Evolutionary conservation across 208 protist genomes (phyloP).

Genomic region (Acanthamoeba healyi): DNA sequence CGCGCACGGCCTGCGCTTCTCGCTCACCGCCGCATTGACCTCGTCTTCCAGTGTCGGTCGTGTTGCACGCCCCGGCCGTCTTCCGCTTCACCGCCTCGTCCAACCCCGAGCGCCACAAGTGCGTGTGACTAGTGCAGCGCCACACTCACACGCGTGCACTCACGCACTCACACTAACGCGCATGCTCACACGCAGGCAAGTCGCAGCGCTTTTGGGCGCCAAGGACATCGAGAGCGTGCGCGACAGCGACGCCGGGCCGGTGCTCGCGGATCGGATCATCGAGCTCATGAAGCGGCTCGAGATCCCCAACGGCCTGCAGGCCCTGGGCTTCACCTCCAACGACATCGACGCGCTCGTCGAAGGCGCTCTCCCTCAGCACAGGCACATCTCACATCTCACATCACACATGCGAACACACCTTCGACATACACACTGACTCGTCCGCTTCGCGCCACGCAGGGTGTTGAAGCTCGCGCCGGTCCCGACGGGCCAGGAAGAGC

Average conservation of each 20-base stretch:
- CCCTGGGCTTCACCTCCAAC: slow-evolving; percentile 75
- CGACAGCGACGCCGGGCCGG: background rate
- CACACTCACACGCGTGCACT: background rate
- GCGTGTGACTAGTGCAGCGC: background rate
- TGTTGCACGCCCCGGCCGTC: slow-evolving; percentile 83
- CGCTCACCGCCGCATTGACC: background rate
- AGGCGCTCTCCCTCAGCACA: slow-evolving; percentile 79
- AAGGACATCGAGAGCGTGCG: background rate
- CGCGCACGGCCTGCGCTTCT: background rate
- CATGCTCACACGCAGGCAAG: slow-evolving; percentile 31
- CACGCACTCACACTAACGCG: background rate
- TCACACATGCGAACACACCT: background rate
- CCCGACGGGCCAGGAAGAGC: slow-evolving; percentile 60
- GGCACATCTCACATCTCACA: background rate
- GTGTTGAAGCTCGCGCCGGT: slow-evolving; percentile 80
- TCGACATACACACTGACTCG: background rate
- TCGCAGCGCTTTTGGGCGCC: slow-evolving; percentile 48
- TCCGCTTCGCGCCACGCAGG: background rate
- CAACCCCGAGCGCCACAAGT: slow-evolving; percentile 70
- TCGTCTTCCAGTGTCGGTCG: slow-evolving; percentile 72
- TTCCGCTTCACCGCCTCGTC: slow-evolving; percentile 82
- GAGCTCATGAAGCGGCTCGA: slow-evolving; percentile 80
- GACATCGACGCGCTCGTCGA: slow-evolving; percentile 81
- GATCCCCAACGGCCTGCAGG: slow-evolving; percentile 82
- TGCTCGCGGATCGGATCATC: slow-evolving; percentile 78